Base-by-base conservation (phyloP, 148 eudicot species). In the Suaeda aralocaspica region DNA sequence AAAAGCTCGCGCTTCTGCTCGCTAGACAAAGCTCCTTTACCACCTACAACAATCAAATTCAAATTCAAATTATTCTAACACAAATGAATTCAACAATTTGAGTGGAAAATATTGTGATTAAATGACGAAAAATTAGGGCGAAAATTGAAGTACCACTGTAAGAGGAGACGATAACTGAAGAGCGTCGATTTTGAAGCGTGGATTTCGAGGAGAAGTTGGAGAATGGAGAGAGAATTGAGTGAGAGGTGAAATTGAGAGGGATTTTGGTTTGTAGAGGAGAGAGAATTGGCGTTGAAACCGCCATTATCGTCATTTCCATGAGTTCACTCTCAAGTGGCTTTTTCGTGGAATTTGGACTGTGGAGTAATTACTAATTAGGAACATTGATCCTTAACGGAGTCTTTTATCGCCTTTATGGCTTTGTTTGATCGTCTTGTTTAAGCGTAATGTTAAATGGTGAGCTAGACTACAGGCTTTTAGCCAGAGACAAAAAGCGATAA, bases 1-100 rank as follows among this genome's bases (percentile, higher is more conserved):
- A 80, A 80, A 5, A 92, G 68, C 80, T 83, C 87, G 61, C 80
- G 77, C 78, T 80, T 83, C 71, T 79, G 26, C 48, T 82, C 79
- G 58, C 59, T 78, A 33, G 72, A 71, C 58, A 41, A 7, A 21
- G 65, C 86, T 42, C 71, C 88, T 46, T 63, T 78, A 18, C 84
- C 64, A 68, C 85, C 96, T 87, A 19, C 33, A 34, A 39, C 59
- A 60, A 69, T 29, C 42, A 51, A 72, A 25, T 34, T 15, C 10
- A 9, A 29, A 42, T 42, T 13, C 24, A 53, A 30, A 50, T n/a
- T n/a, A 62, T 25, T 13, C 4, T 15, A 33, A 36, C 31, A 31
- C 2, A 66, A 59, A 48, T 48, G 33, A 28, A n/a, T n/a, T 39
- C 60, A 44, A 31, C 50, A 18, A n/a, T 12, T 48, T 24, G 28